Percentiles rank a stretch among this genome's conserved stretches.
These are phyloP conservation scores for Trichoderma endophyticum DNA, from an alignment of 2,329 filamentous ascomycete genomes.

Conservation along the genomic window DNA sequence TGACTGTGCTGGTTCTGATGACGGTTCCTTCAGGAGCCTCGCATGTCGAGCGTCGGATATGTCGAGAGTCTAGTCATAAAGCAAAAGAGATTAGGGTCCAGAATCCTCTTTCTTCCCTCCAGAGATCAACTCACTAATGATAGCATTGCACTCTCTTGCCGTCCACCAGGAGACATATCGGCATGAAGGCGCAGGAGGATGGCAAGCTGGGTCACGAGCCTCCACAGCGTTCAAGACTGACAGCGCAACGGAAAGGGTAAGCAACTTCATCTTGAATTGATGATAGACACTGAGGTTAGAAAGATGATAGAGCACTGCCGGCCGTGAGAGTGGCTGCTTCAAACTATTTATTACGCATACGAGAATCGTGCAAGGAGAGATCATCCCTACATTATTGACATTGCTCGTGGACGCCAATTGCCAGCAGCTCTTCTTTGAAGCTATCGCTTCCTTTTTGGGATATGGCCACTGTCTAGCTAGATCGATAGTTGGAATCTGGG, in stretches of 20 bases:
- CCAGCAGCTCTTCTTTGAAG: not conserved
- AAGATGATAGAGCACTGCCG: not conserved
- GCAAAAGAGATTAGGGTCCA: not conserved
- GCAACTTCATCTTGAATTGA: not conserved
- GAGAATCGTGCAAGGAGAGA: not conserved
- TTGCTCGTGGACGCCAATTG: not conserved
- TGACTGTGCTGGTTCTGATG: not conserved
- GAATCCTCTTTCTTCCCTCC: no score
- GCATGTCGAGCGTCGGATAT: not conserved
- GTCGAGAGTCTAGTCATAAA: not conserved
- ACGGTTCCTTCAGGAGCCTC: not conserved
- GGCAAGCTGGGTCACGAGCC: not conserved
- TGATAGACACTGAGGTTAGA: no score
- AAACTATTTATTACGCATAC: not conserved
- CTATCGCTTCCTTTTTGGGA: not conserved
- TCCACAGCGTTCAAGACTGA: not conserved
- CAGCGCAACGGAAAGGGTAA: not conserved
- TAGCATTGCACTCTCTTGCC: not conserved
- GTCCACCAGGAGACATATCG: not conserved
- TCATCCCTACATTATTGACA: not conserved
- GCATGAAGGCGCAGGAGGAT: not conserved
- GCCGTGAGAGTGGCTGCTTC: not conserved
- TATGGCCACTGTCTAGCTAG: not conserved
- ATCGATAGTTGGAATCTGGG: not conserved
- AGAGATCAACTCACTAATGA: not conserved